Evolutionary conservation across 2,329 filamentous ascomycete species (phyloP).

Genomic region (Monosporascus sp.): DNA sequence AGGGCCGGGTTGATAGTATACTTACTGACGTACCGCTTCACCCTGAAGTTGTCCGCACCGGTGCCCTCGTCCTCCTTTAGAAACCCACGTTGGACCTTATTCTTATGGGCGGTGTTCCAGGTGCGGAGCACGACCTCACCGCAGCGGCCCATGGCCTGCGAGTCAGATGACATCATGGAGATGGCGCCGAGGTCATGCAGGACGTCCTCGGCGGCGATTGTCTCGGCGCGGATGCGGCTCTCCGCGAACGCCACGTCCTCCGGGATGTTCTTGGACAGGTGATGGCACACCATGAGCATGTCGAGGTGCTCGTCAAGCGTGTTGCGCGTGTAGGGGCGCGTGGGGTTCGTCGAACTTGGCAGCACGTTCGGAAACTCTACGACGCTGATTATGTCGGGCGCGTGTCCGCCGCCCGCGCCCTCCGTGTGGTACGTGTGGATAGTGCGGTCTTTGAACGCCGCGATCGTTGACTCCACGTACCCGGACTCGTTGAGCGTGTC

Average conservation of each 20-base stretch:
- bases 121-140: constrained; percentile 90
- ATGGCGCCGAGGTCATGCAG: constrained; percentile 93
- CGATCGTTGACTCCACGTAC: constrained; percentile 90
- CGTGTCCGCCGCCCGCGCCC: constrained; percentile 89
- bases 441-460: constrained; percentile 77
- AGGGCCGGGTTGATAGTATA: constrained; percentile 94
- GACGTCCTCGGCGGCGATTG: constrained; percentile 93
- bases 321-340: constrained; percentile 83
- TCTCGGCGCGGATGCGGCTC: constrained; percentile 89
- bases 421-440: constrained; percentile 98
- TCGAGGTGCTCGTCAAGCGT: constrained; percentile 95
- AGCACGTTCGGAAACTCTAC: constrained; percentile 87
- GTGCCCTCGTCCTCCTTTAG: constrained; percentile 75
- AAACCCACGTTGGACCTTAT: constrained; percentile 76
- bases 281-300: constrained; percentile 98
- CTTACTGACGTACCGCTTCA: constrained; percentile 90
- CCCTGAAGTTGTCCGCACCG: constrained; percentile 82
- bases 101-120: constrained; percentile 98
- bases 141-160: constrained; percentile 93
- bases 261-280: constrained; percentile 85
- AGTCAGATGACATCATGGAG: constrained; percentile 95
- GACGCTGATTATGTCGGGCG: constrained; percentile 91
- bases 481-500: constrained; percentile 95
- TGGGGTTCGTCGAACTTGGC: constrained; percentile 88
- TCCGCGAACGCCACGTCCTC: constrained; percentile 96